Base-by-base conservation (phyloP, 257 asterid species). In the Penstemon barbatus region DNA sequence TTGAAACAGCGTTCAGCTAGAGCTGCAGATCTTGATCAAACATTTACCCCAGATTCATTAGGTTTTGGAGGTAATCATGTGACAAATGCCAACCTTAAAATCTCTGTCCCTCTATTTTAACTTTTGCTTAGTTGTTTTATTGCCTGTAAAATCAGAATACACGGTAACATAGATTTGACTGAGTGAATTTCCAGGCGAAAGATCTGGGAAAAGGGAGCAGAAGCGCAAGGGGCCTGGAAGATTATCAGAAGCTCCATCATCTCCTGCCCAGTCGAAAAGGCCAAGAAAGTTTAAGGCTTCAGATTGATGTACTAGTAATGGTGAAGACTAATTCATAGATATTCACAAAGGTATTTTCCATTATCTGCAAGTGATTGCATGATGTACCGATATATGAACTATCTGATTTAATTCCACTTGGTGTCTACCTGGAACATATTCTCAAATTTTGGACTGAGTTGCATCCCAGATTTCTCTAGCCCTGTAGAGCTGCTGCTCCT, bases 191-290 rank as follows among this genome's bases (percentile, higher is more conserved):
- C 64, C 72, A 89, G 98, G 95, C 59, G 98, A 91, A 48, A 84
- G 85, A 77, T 73, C 77, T 57, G 84, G 79, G 77, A 92, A 92
- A 85, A 84, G 83, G 78, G 96, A 89, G 43, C 97, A 89, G 73
- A 92, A 86, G 80, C 96, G 96, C 74, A 92, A 92, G 97, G 92
- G 93, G 5, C 85, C 90, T 11, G 96, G 90, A 70, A 80, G 95
- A 82, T 72, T 80, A 70, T 62, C 89, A 11, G 97, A 89, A 68
- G 88, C 87, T 69, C 96, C 97, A 60, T 84, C 96, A 8, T 89
- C 98, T 46, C 96, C 98, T 44, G 92, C 95, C 54, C 92, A 81
- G 80, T 82, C 91, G 0, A 92, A 92, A 84, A 85, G 96, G 80
- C 96, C 98, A 38, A 75, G 98, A 52, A 92, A 92, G 84, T 80